Percentiles rank a stretch among this genome's conserved stretches.
These are phyloP conservation scores for Cytospora mali DNA, from an alignment of 2,329 filamentous ascomycete genomes.

Conservation along the genomic window DNA sequence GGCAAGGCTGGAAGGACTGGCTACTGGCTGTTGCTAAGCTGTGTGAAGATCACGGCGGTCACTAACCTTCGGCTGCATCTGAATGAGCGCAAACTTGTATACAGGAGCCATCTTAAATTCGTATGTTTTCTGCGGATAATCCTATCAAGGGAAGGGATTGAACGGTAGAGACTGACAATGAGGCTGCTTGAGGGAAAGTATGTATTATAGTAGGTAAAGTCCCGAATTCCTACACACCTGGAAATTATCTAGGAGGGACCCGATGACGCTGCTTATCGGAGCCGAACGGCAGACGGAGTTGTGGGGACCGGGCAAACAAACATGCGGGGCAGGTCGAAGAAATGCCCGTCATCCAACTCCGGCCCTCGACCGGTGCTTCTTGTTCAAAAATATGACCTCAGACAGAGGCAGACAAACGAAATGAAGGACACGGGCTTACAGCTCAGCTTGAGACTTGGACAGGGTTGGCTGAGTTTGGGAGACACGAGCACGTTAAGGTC, in stretches of 20 bases:
- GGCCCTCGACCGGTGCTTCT: not conserved
- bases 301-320: slow-evolving; percentile 8
- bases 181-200: too few species aligned
- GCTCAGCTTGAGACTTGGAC: too few species aligned
- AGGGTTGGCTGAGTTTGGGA: too few species aligned
- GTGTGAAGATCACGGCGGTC: not conserved
- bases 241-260: too few species aligned
- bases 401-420: too few species aligned
- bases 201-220: too few species aligned
- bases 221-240: too few species aligned
- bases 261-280: slow-evolving; percentile 10
- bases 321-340: not conserved
- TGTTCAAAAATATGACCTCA: too few species aligned
- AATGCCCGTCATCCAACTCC: not conserved
- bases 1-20: too few species aligned
- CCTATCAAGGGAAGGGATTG: not conserved
- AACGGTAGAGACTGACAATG: too few species aligned
- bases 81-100: slow-evolving; percentile 52
- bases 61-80: slow-evolving; percentile 47
- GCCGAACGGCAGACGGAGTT: slow-evolving; percentile 15
- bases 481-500: too few species aligned
- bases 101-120: slow-evolving; percentile 40
- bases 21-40: not conserved
- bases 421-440: too few species aligned
- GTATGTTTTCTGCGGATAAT: not conserved